Conservation (phyloP, 1,284 basidiomycete species). For the Neonothopanus nambi region DNA sequence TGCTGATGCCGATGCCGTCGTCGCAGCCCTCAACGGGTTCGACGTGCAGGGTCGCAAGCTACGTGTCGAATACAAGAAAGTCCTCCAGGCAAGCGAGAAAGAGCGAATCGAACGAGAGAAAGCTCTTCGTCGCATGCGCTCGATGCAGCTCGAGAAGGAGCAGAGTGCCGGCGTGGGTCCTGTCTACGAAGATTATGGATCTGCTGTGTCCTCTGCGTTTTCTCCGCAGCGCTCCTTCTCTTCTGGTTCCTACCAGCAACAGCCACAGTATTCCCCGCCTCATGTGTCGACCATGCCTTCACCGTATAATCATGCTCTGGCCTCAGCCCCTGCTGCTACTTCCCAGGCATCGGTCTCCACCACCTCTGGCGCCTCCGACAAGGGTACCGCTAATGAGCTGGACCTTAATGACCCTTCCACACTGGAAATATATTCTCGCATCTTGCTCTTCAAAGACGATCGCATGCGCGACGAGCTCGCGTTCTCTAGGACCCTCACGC, state of each 20-base stretch:
- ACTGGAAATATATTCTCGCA: conserved; percentile 95
- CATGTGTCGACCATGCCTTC: conserved; percentile 59
- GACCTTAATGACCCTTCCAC: conserved; percentile 96
- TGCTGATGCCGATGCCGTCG: conserved; percentile 92
- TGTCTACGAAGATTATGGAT: conserved; percentile 72
- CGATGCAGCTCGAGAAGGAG: conserved; percentile 90
- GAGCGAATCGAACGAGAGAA: conserved; percentile 99
- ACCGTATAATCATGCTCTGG: conserved; percentile 54
- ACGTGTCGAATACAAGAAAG: conserved; percentile 99
- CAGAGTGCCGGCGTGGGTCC: conserved; percentile 41
- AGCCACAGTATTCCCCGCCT: conserved; percentile 62
- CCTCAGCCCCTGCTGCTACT: conserved; percentile 41
- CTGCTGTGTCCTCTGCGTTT: conserved; percentile 50
- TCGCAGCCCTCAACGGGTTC: conserved; percentile 92
- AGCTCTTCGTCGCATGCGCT: conserved; percentile 96
- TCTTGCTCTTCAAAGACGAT: conserved; percentile 97
- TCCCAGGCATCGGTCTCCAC: conserved; percentile 47
- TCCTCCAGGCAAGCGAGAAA: conserved; percentile 97
- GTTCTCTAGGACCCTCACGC: conserved; percentile 84
- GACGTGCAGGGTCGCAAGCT: conserved; percentile 98
- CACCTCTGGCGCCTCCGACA: conserved; percentile 61
- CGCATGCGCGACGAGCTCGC: conserved; percentile 96
- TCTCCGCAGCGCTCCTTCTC: conserved; percentile 68
- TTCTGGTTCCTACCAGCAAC: conserved; percentile 56
- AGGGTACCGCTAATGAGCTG: conserved; percentile 66